Base-by-base conservation (phyloP, 2,329 filamentous ascomycete genomes). In the Neopestalotiopsis sp. region DNA sequence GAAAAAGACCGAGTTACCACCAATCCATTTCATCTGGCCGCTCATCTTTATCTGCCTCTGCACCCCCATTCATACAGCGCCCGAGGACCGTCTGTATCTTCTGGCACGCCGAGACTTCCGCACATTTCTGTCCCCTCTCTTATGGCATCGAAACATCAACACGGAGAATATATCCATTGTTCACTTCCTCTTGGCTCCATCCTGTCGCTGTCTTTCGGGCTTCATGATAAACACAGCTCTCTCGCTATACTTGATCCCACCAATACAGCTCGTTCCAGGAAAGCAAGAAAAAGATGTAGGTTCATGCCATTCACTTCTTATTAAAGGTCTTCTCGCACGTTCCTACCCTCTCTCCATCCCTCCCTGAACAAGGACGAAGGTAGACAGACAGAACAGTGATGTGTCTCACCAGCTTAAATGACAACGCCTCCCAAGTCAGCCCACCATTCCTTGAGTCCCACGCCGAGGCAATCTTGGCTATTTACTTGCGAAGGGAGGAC, bases 391-490 rank as follows among this genome's bases (percentile, higher is more conserved):
- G 17, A 52, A 20, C 30, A 7, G 20, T 40, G 59, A 9, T 32
- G 59, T 67, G 52, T 62, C 45, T 64, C 56, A 45, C 67, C 63
- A 24, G 28, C 34, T 69, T 62, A 67, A 28, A 67, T 45, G 64
- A 68, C 67, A 45, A 69, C 72, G 66, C 66, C 68, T 74, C 72
- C 73, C 70, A 74, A 56, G 30, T 40, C 67, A 69, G 64, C 69
- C 69, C 45, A 69, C 71, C 75, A 76, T 77, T 77, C 76, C 70
- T 71, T 69, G 70, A 32, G 34, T 58, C 42, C 69, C 71, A 68
- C 72, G 30, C 58, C 45, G 24, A 17, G 17, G 40, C 30, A 69
- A 69, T 38, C 34, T 28, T 17, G 32, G 17, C 32, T n/a, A 67
- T 7, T 7, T 10, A 38, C 6, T 7, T 38, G 10, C 6, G 34